phyloP scores from a whole-genome alignment of 371 early-diverging fungal genomes.

The Vairimorpha ceranae region DNA sequence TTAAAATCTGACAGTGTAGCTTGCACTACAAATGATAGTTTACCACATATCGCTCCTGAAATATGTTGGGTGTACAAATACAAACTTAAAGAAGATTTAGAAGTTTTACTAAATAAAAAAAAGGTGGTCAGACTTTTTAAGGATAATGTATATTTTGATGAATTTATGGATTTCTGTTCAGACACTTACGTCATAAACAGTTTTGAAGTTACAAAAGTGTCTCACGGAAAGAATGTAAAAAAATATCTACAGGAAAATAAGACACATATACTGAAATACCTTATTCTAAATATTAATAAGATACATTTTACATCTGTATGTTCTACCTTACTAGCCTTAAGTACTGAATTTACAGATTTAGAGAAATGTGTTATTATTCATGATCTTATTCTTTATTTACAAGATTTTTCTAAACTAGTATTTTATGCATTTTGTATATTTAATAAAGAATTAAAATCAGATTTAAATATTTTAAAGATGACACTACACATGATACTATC shows the following conservation, averaged over 20 bases:
- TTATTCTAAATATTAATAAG: constrained; percentile 30
- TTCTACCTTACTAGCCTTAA: constrained; percentile 35
- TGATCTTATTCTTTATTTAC: constrained; percentile 34
- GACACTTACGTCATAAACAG: constrained; percentile 1
- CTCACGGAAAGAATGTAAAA: constrained; percentile 39
- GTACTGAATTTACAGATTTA: constrained; percentile 21
- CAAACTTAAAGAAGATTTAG: constrained; percentile 25
- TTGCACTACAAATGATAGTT: background rate
- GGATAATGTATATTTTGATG: constrained; percentile 18
- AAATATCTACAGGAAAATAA: constrained; percentile 14
- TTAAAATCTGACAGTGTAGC: background rate
- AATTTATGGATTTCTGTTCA: constrained; percentile 14
- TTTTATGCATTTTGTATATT: constrained; percentile 41
- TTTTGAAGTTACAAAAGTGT: constrained; percentile 23
- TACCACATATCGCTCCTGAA: background rate
- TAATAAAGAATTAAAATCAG: background rate
- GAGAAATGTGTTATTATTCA: constrained; percentile 44
- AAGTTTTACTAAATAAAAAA: constrained; percentile 3
- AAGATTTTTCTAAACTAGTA: constrained; percentile 30
- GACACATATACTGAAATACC: constrained; percentile 18
- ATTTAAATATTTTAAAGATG: constrained; percentile 13
- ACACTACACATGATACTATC: constrained; percentile 27
- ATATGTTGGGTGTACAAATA: background rate
- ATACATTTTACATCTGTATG: constrained; percentile 30
- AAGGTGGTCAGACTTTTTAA: constrained; percentile 14